A percentile compares a stretch with the other conserved stretches of the same genome.
Conservation (phyloP, 352 stramenopile genomes). For the Thalassiosira sp. region DNA sequence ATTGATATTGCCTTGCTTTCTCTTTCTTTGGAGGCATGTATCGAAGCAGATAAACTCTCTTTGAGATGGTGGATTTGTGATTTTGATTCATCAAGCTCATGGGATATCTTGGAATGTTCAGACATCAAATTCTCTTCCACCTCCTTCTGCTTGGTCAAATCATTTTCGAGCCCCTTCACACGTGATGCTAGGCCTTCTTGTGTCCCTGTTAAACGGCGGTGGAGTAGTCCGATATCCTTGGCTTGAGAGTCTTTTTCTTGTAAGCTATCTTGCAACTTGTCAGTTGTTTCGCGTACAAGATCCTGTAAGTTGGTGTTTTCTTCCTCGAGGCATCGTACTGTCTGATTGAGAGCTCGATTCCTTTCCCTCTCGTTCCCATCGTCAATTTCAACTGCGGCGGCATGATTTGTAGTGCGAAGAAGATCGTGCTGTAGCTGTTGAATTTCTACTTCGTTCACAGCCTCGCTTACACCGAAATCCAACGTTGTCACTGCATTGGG, state of each 20-base stretch:
- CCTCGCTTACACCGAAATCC: conserved; percentile 12
- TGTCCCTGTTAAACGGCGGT: not conserved
- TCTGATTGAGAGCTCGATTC: conserved; percentile 16
- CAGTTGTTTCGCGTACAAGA: not conserved
- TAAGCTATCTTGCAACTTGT: not conserved
- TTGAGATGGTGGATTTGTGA: conserved; percentile 10
- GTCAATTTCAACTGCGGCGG: conserved; percentile 31
- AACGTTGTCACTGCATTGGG: conserved; percentile 8
- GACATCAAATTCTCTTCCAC: conserved; percentile 20
- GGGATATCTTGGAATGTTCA: conserved; percentile 6
- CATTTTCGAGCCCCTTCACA: conserved; percentile 21
- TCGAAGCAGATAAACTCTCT: conserved; percentile 16
- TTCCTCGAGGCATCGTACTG: conserved; percentile 9
- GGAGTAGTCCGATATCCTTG: conserved; percentile 1
- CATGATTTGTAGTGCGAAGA: conserved; percentile 19
- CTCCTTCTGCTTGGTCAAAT: conserved; percentile 11
- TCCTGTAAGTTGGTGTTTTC: conserved; percentile 19
- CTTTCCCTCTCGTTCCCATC: conserved; percentile 21
- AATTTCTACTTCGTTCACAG: conserved; percentile 5
- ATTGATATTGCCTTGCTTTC: conserved; percentile 25
- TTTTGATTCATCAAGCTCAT: conserved; percentile 24
- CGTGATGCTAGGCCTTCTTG: conserved; percentile 11
- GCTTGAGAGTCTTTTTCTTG: too few relatives aligned
- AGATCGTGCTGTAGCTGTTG: conserved; percentile 21
- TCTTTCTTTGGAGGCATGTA: conserved; percentile 15